A percentile compares a stretch with the other conserved stretches of the same genome.
Evolutionary conservation across 2,329 filamentous ascomycete genomes (phyloP).

Genomic region (Aspergillus texensis): DNA sequence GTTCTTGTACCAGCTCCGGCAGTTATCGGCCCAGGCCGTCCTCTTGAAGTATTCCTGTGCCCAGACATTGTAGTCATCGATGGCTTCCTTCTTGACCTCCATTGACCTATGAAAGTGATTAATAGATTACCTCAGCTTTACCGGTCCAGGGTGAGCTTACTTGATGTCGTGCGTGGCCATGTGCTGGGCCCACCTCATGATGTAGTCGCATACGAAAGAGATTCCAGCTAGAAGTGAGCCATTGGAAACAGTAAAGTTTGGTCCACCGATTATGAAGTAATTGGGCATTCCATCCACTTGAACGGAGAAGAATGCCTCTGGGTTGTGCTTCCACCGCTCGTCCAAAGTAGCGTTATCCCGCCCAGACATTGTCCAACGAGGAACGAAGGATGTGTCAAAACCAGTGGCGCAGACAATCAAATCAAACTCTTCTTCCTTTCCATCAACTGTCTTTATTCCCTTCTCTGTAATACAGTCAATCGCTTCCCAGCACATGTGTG

Average conservation of each 20-base stretch:
- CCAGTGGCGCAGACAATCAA: constrained; percentile 23
- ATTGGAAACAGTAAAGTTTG: constrained; percentile 29
- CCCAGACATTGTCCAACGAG: constrained; percentile 28
- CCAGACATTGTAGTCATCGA: constrained; percentile 38
- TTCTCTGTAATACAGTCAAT: constrained; percentile 36
- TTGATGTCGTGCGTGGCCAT: constrained; percentile 38
- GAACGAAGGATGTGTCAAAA: constrained; percentile 30
- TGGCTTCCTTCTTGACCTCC: constrained; percentile 28
- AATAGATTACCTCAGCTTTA: not conserved
- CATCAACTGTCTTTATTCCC: constrained; percentile 24
- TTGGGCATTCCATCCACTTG: constrained; percentile 32
- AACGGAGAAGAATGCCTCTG: constrained; percentile 29
- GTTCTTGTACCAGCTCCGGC: constrained; percentile 2
- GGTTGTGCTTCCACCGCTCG: constrained; percentile 28
- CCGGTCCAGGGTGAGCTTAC: constrained; percentile 14
- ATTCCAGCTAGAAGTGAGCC: constrained; percentile 26
- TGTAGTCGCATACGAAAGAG: constrained; percentile 31
- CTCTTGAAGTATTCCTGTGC: constrained; percentile 36
- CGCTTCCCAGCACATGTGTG: constrained; percentile 31
- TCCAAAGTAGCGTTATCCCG: constrained; percentile 26
- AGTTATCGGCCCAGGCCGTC: constrained; percentile 29
- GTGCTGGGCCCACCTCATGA: constrained; percentile 33
- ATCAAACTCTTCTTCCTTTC: constrained; percentile 26
- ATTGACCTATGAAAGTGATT: constrained; percentile 21
- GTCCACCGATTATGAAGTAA: constrained; percentile 36